Evolutionary conservation across 2,329 filamentous ascomycete species (phyloP).

Genomic region (Aspergillus glaucus): DNA sequence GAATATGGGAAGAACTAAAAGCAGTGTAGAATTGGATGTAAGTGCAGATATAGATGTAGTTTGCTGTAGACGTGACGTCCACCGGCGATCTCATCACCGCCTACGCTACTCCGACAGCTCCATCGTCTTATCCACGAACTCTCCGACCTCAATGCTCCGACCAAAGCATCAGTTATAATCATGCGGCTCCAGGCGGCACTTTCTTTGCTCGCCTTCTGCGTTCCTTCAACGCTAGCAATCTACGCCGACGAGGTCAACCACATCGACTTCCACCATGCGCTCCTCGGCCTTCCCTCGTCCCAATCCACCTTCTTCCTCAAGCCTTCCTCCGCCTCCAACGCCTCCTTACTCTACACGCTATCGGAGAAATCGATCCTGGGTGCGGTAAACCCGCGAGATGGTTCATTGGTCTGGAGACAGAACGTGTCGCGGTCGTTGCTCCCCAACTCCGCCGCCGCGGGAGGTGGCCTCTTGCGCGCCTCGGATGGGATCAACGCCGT

Average conservation of each 20-base stretch:
- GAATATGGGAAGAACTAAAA: no score
- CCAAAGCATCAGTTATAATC: slow-evolving; percentile 20
- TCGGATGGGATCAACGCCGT: slow-evolving; percentile 73
- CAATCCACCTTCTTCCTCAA: slow-evolving; percentile 93
- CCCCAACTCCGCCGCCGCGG: slow-evolving; percentile 10
- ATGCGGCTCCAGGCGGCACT: slow-evolving; percentile 39
- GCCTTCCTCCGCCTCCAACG: slow-evolving; percentile 72
- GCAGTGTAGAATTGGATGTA: no score
- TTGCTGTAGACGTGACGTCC: no score
- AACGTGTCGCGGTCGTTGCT: slow-evolving; percentile 49
- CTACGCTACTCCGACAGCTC: not conserved
- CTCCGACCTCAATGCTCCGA: slow-evolving; percentile 27
- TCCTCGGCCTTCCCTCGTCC: slow-evolving; percentile 74
- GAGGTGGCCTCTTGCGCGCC: slow-evolving; percentile 53
- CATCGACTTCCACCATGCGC: slow-evolving; percentile 86
- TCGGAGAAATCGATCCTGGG: slow-evolving; percentile 78
- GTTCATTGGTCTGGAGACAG: slow-evolving; percentile 81
- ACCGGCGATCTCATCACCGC: not conserved
- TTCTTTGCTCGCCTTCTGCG: slow-evolving; percentile 39
- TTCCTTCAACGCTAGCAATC: slow-evolving; percentile 56
- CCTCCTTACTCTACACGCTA: slow-evolving; percentile 83
- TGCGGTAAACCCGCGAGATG: slow-evolving; percentile 82
- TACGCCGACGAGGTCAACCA: slow-evolving; percentile 87
- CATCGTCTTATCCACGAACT: not conserved
- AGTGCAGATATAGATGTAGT: no score